phyloP scores from a whole-genome alignment of 345 rosid genomes.

The Euphorbia pulcherrima region DNA sequence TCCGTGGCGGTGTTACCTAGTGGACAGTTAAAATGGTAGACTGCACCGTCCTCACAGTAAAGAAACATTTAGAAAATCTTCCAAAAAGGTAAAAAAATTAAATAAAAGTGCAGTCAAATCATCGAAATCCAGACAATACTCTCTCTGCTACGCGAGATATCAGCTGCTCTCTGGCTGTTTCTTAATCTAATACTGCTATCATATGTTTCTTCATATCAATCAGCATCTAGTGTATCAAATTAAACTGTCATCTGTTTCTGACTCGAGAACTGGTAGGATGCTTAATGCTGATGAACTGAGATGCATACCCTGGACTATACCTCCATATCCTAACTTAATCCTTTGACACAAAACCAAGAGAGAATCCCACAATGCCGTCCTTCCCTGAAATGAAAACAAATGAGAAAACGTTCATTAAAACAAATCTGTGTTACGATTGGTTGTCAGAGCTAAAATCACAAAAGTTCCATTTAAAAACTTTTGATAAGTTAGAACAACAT shows the following conservation, averaged over 20 bases:
- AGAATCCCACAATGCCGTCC: constrained; percentile 89
- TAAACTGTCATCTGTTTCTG: constrained; percentile 40
- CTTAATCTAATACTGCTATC: neutral
- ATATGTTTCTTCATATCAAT: too few species aligned
- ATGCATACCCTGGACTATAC: constrained; percentile 80
- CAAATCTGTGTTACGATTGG: neutral
- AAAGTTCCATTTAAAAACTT: too few species aligned
- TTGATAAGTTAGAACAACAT: too few species aligned
- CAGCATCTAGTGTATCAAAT: neutral
- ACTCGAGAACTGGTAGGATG: constrained; percentile 67
- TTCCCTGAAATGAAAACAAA: constrained; percentile 64
- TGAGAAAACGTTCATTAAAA: neutral
- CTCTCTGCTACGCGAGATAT: neutral
- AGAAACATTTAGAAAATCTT: too few species aligned
- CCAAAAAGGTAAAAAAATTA: too few species aligned
- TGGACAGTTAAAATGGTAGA: too few species aligned
- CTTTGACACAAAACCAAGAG: constrained; percentile 70
- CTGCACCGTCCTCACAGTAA: too few species aligned
- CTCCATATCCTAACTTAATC: constrained; percentile 72
- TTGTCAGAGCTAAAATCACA: too few species aligned
- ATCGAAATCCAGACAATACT: too few species aligned
- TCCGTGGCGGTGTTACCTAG: too few species aligned
- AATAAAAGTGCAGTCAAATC: too few species aligned
- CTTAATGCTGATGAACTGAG: constrained; percentile 76
- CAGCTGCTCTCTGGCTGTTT: neutral